Conservation (phyloP, 176 grass and related monocot species). For the Triticum aestivum region IWGSC_CS_RefSeq_v2.1 NC_057813.1:648055001-648055500, state of each 20-base stretch:
- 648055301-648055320: slow-evolving; percentile 61
- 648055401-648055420: slow-evolving; percentile 65
- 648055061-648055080: slow-evolving; percentile 67
- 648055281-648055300: slow-evolving; percentile 58
- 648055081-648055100: slow-evolving; percentile 64
- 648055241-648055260: slow-evolving; percentile 47
- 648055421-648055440: slow-evolving; percentile 73
- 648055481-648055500: slow-evolving; percentile 57
- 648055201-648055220: slow-evolving; percentile 66
- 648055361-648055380: slow-evolving; percentile 79
- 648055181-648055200: slow-evolving; percentile 53
- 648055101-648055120: slow-evolving; percentile 53
- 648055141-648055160: slow-evolving; percentile 60
- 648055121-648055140: slow-evolving; percentile 50
- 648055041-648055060: slow-evolving; percentile 51
- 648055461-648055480: slow-evolving; percentile 67
- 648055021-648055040: slow-evolving; percentile 27
- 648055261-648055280: slow-evolving; percentile 80
- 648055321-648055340: slow-evolving; percentile 42
- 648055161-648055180: slow-evolving; percentile 44
- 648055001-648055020: slow-evolving; percentile 62
- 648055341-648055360: slow-evolving; percentile 54
- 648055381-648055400: slow-evolving; percentile 56
- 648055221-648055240: slow-evolving; percentile 66
- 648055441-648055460: slow-evolving; percentile 53